Conservation (phyloP, 1,284 basidiomycete genomes). For the Leccinum discolor region DNA sequence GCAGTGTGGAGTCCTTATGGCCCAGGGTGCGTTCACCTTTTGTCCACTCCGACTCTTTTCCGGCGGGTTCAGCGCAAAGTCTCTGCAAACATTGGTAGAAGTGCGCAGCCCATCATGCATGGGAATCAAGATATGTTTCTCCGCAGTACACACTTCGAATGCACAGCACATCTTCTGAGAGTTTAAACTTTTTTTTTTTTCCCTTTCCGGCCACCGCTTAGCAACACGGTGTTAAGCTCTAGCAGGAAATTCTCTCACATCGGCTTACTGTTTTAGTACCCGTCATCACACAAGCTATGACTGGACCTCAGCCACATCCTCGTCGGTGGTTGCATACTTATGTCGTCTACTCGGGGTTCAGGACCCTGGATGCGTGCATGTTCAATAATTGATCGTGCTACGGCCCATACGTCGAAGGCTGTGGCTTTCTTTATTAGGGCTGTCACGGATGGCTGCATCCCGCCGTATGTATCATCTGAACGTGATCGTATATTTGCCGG, state of each 20-base stretch:
- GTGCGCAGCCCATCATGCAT: conserved; percentile 9
- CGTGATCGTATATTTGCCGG: conserved; percentile 12
- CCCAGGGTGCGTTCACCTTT: not conserved
- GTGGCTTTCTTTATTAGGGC: conserved; percentile 16
- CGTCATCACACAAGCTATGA: not conserved
- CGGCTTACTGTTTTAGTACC: not conserved
- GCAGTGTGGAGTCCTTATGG: conserved; percentile 8
- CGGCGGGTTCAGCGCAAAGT: not conserved
- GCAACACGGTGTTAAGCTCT: not conserved
- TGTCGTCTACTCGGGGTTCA: conserved; percentile 10
- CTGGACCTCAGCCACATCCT: not conserved
- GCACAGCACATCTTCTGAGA: not conserved
- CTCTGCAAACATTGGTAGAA: conserved; percentile 1
- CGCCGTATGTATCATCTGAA: conserved; percentile 12
- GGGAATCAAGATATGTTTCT: conserved; percentile 4
- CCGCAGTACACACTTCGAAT: conserved; percentile 9
- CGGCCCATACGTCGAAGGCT: conserved; percentile 10
- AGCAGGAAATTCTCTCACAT: not conserved
- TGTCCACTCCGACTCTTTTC: not conserved
- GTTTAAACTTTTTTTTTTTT: not conserved
- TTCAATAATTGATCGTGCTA: conserved; percentile 24
- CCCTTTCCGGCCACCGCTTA: not conserved
- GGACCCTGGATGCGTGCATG: conserved; percentile 19
- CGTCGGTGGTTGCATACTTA: not conserved
- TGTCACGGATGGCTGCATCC: conserved; percentile 18